A percentile compares a stretch with the other conserved stretches of the same genome.
These are phyloP conservation scores for Hypomontagnella submonticulosa DNA, from an alignment of 495 filamentous ascomycete genomes.

Conservation along the genomic window DNA sequence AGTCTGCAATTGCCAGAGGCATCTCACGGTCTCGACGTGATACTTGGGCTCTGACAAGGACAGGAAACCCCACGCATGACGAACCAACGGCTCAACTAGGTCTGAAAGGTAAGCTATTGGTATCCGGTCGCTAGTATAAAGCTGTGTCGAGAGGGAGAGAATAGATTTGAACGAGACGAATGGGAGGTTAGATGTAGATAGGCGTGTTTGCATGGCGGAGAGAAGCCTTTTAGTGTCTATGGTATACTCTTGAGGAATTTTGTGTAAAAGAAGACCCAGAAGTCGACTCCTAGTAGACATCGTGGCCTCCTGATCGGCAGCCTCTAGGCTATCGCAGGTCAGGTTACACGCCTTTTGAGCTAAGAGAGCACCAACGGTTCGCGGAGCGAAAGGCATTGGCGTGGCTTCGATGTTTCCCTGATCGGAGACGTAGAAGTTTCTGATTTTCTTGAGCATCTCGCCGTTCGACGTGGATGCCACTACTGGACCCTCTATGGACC, in stretches of 20 bases:
- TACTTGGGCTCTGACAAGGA: slow-evolving; percentile 86
- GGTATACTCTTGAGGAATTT: slow-evolving; percentile 62
- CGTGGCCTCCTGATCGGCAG: slow-evolving; percentile 48
- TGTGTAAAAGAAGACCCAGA: slow-evolving; percentile 67
- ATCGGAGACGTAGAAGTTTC: slow-evolving; percentile 70
- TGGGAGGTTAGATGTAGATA: slow-evolving; percentile 50
- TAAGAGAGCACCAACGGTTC: slow-evolving; percentile 68
- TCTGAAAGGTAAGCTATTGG: slow-evolving; percentile 68
- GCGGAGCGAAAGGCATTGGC: slow-evolving; percentile 66
- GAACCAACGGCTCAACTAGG: slow-evolving; percentile 73
- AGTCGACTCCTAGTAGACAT: slow-evolving; percentile 61
- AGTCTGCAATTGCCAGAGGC: slow-evolving; percentile 84
- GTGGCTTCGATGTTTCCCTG: slow-evolving; percentile 65
- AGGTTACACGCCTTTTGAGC: slow-evolving; percentile 69
- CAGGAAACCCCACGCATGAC: slow-evolving; percentile 79
- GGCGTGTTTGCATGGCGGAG: slow-evolving; percentile 61
- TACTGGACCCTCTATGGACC: slow-evolving; percentile 45
- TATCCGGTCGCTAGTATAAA: slow-evolving; percentile 69
- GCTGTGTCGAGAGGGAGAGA: slow-evolving; percentile 67
- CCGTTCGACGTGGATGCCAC: slow-evolving; percentile 51
- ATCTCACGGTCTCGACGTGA: slow-evolving; percentile 90
- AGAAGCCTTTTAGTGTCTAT: slow-evolving; percentile 67
- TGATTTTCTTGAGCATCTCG: slow-evolving; percentile 70
- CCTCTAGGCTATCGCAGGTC: slow-evolving; percentile 58
- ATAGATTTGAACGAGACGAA: slow-evolving; percentile 70